phyloP scores from a whole-genome alignment of 1,139 yeast species.

The Zygosaccharomyces sapae region DNA sequence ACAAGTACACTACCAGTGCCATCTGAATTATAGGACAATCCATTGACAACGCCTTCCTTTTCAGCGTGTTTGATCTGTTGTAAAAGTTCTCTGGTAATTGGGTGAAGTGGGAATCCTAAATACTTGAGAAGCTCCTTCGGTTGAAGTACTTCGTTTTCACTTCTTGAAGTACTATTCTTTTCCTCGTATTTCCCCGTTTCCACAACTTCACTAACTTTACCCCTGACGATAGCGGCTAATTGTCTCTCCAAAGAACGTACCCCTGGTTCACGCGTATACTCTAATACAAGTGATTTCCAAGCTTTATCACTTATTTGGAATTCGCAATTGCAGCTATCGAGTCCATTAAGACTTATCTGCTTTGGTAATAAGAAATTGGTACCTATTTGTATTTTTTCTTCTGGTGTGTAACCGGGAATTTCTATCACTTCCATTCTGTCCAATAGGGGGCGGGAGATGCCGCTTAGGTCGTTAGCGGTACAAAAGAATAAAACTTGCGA shows the following conservation, averaged over 20 bases:
- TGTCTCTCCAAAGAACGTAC: slow-evolving; percentile 74
- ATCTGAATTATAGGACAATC: slow-evolving; percentile 80
- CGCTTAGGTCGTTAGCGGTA: slow-evolving; percentile 80
- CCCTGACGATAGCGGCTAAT: slow-evolving; percentile 70
- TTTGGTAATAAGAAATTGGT: slow-evolving; percentile 70
- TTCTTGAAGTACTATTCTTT: background rate
- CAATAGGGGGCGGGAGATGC: slow-evolving; percentile 71
- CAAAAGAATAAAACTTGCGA: slow-evolving; percentile 83
- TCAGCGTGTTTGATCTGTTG: slow-evolving; percentile 37
- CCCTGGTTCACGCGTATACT: slow-evolving; percentile 84
- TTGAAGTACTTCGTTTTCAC: slow-evolving; percentile 40
- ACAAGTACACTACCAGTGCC: slow-evolving; percentile 82
- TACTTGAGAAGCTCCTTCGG: slow-evolving; percentile 47
- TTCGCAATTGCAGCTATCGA: slow-evolving; percentile 39
- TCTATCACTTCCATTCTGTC: slow-evolving; percentile 86
- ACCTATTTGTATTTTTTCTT: slow-evolving; percentile 76
- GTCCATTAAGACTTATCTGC: slow-evolving; percentile 68
- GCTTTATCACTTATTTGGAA: slow-evolving; percentile 47
- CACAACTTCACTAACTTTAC: slow-evolving; percentile 75
- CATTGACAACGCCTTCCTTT: slow-evolving; percentile 78
- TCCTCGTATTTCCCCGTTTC: slow-evolving; percentile 32
- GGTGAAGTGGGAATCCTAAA: slow-evolving; percentile 47
- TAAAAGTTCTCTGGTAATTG: slow-evolving; percentile 35
- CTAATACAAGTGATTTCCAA: slow-evolving; percentile 58
- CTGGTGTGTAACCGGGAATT: slow-evolving; percentile 74